phyloP scores from a whole-genome alignment of 345 rosid genomes.

The Eucalyptus victrix region DNA sequence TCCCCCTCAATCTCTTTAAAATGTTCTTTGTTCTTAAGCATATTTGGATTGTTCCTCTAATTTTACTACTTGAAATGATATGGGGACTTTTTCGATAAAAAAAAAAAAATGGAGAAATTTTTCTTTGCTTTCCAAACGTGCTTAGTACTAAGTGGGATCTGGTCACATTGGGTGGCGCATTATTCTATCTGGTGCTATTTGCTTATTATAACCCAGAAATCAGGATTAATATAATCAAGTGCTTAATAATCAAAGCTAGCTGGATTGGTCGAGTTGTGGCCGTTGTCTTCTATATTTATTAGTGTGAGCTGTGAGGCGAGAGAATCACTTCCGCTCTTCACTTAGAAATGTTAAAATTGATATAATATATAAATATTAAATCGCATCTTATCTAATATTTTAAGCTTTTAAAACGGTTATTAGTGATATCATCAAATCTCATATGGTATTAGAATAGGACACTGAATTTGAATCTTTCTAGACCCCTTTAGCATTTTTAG shows the following conservation, averaged over 20 bases:
- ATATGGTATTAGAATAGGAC: too few species aligned
- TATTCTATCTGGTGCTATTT: not conserved
- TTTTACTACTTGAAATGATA: too few species aligned
- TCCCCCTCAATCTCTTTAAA: too few species aligned
- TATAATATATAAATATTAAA: too few species aligned
- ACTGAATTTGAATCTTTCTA: too few species aligned
- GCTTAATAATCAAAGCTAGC: not conserved
- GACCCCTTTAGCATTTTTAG: too few species aligned
- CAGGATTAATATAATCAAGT: not conserved
- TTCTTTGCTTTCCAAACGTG: not conserved
- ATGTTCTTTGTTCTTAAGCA: too few species aligned
- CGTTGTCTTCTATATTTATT: not conserved
- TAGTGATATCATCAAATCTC: too few species aligned
- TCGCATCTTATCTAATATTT: not conserved
- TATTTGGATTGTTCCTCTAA: too few species aligned
- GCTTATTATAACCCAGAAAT: not conserved
- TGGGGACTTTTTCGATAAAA: rapidly evolving
- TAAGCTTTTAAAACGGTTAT: too few species aligned
- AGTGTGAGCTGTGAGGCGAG: not conserved
- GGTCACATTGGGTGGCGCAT: not conserved
- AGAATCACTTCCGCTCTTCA: not conserved
- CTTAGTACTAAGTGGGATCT: not conserved
- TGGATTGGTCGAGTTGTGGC: not conserved
- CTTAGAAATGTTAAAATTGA: not conserved
- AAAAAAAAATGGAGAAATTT: too few species aligned